A percentile compares a stretch with the other conserved stretches of the same genome.
Conservation (phyloP, 495 filamentous ascomycete species). For the Paragyromitra xinjiangensis region DNA sequence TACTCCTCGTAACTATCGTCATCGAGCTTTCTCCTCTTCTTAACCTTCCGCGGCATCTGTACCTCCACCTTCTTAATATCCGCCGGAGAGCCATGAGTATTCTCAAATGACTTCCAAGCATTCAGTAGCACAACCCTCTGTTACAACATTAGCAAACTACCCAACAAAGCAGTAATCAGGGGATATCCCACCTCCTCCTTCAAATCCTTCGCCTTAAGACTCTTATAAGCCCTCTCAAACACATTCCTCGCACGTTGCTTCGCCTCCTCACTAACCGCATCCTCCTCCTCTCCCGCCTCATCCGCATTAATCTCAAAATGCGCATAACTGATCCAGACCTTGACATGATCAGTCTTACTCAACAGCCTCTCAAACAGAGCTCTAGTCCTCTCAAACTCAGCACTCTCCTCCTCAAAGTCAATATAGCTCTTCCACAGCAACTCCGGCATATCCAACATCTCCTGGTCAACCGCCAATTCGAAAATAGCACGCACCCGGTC, state of each 20-base stretch:
- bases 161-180: background rate
- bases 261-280: conserved; percentile 80
- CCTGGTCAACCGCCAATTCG: conserved; percentile 85
- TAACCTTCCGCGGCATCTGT: conserved; percentile 92
- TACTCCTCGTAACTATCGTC: conserved; percentile 98
- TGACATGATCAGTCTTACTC: conserved; percentile 93
- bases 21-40: conserved; percentile 92
- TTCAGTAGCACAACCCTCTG: conserved; percentile 85
- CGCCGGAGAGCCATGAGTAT: conserved; percentile 76
- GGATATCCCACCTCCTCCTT: conserved; percentile 77
- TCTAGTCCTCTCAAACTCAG: conserved; percentile 82
- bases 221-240: conserved; percentile 86
- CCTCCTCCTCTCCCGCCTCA: conserved; percentile 67
- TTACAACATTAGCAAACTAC: conserved; percentile 50
- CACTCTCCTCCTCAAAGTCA: conserved; percentile 95
- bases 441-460: conserved; percentile 95
- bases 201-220: conserved; percentile 89
- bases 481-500: conserved; percentile 90
- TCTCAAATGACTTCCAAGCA: conserved; percentile 91
- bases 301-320: conserved; percentile 93
- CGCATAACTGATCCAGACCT: conserved; percentile 98
- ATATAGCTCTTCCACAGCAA: conserved; percentile 97
- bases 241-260: conserved; percentile 81
- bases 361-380: conserved; percentile 90
- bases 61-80: conserved; percentile 86